These are phyloP conservation scores for Hysterium pulicare DNA, from an alignment of 2,329 filamentous ascomycete species.

Conservation along the genomic window DNA sequence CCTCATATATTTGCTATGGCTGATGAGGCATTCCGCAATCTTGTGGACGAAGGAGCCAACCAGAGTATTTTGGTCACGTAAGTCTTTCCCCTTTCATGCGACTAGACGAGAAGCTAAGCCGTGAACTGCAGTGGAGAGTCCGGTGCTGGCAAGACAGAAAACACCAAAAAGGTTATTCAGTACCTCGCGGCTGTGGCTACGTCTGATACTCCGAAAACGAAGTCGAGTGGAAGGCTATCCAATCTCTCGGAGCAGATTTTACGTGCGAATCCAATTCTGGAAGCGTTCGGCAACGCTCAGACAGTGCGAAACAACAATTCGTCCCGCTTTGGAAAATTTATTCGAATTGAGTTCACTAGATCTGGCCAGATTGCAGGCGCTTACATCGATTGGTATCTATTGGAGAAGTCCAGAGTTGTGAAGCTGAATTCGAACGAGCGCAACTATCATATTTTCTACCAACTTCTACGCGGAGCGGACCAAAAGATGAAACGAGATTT, in stretches of 20 bases:
- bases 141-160: slow-evolving; percentile 96
- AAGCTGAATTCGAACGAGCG: slow-evolving; percentile 82
- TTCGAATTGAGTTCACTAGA: slow-evolving; percentile 89
- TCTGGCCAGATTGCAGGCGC: slow-evolving; percentile 89
- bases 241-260: slow-evolving; percentile 96
- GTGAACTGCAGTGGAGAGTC: slow-evolving; percentile 68
- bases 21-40: slow-evolving; percentile 90
- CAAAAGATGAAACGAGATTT: slow-evolving; percentile 70
- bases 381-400: slow-evolving; percentile 96
- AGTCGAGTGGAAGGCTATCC: slow-evolving; percentile 64
- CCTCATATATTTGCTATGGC: slow-evolving; percentile 98
- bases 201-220: slow-evolving; percentile 64
- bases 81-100: slow-evolving; percentile 21
- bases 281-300: slow-evolving; percentile 97
- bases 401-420: slow-evolving; percentile 98
- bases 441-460: slow-evolving; percentile 98
- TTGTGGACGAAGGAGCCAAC: slow-evolving; percentile 92
- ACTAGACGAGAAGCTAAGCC: slow-evolving; percentile 15
- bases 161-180: slow-evolving; percentile 99
- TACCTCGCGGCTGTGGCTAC: slow-evolving; percentile 94
- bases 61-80: slow-evolving; percentile 94
- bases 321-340: slow-evolving; percentile 97
- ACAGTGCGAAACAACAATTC: slow-evolving; percentile 98
- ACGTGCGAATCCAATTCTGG: slow-evolving; percentile 91
- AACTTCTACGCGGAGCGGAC: slow-evolving; percentile 83